Evolutionary conservation across 2,329 filamentous ascomycete species (phyloP).

Genomic region (Blastomyces silverae): DNA sequence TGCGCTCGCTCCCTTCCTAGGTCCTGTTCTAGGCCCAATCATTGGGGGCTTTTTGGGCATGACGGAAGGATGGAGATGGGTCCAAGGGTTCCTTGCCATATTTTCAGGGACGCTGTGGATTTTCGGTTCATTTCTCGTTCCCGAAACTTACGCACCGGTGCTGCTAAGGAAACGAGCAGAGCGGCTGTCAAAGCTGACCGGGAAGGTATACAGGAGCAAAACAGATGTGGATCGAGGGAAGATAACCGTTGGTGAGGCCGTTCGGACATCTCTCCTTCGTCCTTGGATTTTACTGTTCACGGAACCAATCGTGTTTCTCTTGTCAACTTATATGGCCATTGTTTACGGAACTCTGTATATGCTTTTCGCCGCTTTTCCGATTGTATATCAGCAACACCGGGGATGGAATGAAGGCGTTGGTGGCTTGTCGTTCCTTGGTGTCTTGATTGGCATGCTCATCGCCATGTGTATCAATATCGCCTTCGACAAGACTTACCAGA

Average conservation of each 20-base stretch:
- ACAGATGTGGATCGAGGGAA: slow-evolving; percentile 44
- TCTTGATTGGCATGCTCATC: slow-evolving; percentile 58
- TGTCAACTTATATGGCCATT: slow-evolving; percentile 60
- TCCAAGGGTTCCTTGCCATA: slow-evolving; percentile 53
- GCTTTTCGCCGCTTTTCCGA: slow-evolving; percentile 56
- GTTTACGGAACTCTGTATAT: slow-evolving; percentile 45
- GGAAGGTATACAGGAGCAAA: slow-evolving; percentile 52
- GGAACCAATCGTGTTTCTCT: slow-evolving; percentile 61
- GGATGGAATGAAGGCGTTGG: slow-evolving; percentile 55
- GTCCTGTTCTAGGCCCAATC: slow-evolving; percentile 55
- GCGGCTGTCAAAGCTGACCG: slow-evolving; percentile 47
- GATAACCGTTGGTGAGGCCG: slow-evolving; percentile 43
- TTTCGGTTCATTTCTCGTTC: slow-evolving; percentile 46
- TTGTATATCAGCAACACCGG: slow-evolving; percentile 57
- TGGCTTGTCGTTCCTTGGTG: slow-evolving; percentile 61
- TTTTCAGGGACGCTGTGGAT: slow-evolving; percentile 57
- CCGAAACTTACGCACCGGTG: slow-evolving; percentile 56
- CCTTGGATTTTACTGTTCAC: slow-evolving; percentile 64
- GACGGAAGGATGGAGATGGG: slow-evolving; percentile 59
- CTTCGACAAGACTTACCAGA: slow-evolving; percentile 52
- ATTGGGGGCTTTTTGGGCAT: slow-evolving; percentile 57
- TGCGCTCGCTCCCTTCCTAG: slow-evolving; percentile 58
- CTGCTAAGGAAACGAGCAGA: slow-evolving; percentile 50
- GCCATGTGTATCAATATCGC: slow-evolving; percentile 48
- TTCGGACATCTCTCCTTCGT: slow-evolving; percentile 53